phyloP scores from a whole-genome alignment of 305 asterid genomes.

The Coffea humblotiana region DNA sequence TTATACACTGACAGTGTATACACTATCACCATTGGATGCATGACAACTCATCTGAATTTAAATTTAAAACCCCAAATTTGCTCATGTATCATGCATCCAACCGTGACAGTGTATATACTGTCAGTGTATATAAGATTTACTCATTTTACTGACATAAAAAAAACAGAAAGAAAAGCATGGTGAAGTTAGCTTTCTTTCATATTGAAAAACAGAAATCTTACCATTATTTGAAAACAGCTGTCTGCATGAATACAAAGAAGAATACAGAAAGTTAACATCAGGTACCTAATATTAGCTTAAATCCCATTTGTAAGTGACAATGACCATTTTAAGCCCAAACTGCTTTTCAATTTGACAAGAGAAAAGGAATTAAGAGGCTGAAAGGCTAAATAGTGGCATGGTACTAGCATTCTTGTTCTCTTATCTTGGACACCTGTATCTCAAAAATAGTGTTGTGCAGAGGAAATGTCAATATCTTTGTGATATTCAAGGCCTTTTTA shows the following conservation, averaged over 20 bases:
- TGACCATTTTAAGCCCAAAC: slow-evolving; percentile 34
- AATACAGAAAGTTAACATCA: slow-evolving; percentile 36
- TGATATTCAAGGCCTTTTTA: slow-evolving; percentile 23
- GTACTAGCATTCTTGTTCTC: slow-evolving; percentile 17
- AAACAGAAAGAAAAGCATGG: neutral
- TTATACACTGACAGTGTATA: too few relatives aligned
- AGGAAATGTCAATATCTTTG: slow-evolving; percentile 23
- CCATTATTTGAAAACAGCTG: slow-evolving; percentile 39
- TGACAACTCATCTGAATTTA: too few relatives aligned
- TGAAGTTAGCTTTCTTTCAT: too few relatives aligned
- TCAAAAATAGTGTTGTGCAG: slow-evolving; percentile 20
- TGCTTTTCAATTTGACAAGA: slow-evolving; percentile 20
- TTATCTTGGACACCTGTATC: slow-evolving; percentile 34
- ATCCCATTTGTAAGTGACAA: slow-evolving; percentile 38
- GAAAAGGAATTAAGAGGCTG: slow-evolving; percentile 23
- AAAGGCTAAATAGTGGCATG: slow-evolving; percentile 19
- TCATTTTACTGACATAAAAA: neutral
- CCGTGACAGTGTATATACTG: too few relatives aligned
- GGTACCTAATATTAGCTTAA: slow-evolving; percentile 50
- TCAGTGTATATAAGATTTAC: too few relatives aligned
- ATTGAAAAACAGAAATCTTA: neutral
- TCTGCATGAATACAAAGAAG: slow-evolving; percentile 23
- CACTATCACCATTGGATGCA: too few relatives aligned
- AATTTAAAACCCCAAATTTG: too few relatives aligned
- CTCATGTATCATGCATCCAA: too few relatives aligned